These are phyloP conservation scores for Alternaria infectoria DNA, from an alignment of 2,329 filamentous ascomycete genomes.

Conservation along the genomic window DNA sequence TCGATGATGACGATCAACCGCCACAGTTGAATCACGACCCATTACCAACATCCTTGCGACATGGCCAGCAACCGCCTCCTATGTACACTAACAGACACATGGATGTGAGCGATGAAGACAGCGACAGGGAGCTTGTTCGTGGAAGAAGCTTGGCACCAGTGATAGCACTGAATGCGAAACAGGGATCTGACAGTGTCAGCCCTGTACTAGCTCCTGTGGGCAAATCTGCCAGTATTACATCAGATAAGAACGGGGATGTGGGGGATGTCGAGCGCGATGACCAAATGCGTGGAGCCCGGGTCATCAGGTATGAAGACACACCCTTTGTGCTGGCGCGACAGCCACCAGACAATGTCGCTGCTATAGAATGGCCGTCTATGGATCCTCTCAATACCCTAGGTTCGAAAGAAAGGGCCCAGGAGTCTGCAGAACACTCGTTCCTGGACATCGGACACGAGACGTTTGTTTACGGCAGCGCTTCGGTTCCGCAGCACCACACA, in stretches of 20 bases:
- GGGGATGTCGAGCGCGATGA: background rate
- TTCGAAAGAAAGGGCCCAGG: background rate
- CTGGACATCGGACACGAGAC: background rate
- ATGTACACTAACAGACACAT: constrained; percentile 6
- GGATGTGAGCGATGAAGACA: constrained; percentile 20
- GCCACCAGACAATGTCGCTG: background rate
- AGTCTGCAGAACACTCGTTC: background rate
- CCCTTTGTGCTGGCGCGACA: background rate
- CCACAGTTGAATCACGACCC: constrained; percentile 32
- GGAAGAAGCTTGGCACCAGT: constrained; percentile 4
- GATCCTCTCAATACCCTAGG: background rate
- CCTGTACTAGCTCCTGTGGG: constrained; percentile 28
- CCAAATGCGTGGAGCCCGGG: background rate
- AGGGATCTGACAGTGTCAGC: constrained; percentile 26
- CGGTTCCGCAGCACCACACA: background rate
- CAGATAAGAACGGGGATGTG: background rate
- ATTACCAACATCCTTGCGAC: background rate
- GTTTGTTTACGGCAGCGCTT: background rate
- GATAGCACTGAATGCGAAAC: constrained; percentile 5
- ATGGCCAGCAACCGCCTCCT: constrained; percentile 12
- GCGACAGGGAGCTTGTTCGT: constrained; percentile 10
- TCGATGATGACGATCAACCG: constrained; percentile 26
- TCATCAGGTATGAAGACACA: background rate
- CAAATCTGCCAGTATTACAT: constrained; percentile 9
- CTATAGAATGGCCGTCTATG: background rate